Percentiles rank a stretch among this genome's conserved stretches.
phyloP scores from a whole-genome alignment of 2,329 filamentous ascomycete genomes.

The Gremmenia infestans region DNA sequence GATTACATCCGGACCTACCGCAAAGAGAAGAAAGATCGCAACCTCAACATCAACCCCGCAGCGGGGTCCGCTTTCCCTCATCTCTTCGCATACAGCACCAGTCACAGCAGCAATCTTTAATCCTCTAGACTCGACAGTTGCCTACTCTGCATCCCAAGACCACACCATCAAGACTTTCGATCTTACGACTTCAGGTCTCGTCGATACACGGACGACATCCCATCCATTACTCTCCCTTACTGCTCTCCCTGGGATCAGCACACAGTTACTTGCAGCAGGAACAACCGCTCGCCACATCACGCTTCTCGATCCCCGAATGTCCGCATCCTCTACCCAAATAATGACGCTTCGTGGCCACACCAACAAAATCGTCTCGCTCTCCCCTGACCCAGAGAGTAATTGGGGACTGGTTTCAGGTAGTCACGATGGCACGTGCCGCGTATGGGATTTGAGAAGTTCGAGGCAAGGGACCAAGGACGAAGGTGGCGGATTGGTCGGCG shows the following conservation, averaged over 20 bases:
- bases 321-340: conserved; percentile 68
- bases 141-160: conserved; percentile 87
- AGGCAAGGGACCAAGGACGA: conserved; percentile 55
- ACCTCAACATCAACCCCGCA: conserved; percentile 51
- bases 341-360: conserved; percentile 90
- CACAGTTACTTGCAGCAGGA: conserved; percentile 60
- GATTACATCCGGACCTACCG: conserved; percentile 59
- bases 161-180: conserved; percentile 90
- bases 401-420: conserved; percentile 85
- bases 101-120: conserved; percentile 83
- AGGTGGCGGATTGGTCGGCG: conserved; percentile 56
- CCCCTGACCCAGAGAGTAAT: conserved; percentile 53
- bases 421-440: conserved; percentile 84
- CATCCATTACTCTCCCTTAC: conserved; percentile 77
- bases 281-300: conserved; percentile 84
- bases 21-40: conserved; percentile 71
- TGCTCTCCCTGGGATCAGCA: conserved; percentile 58
- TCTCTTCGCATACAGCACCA: conserved; percentile 64
- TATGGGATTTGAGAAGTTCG: conserved; percentile 85
- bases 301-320: conserved; percentile 83
- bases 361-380: conserved; percentile 59
- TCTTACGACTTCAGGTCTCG: conserved; percentile 71
- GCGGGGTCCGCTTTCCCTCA: conserved; percentile 71
- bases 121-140: conserved; percentile 76
- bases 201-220: conserved; percentile 77